A percentile compares a stretch with the other conserved stretches of the same genome.
These are phyloP conservation scores for Pachyrhizus erosus DNA, from an alignment of 306 rosid species.

Conservation along the genomic window DNA sequence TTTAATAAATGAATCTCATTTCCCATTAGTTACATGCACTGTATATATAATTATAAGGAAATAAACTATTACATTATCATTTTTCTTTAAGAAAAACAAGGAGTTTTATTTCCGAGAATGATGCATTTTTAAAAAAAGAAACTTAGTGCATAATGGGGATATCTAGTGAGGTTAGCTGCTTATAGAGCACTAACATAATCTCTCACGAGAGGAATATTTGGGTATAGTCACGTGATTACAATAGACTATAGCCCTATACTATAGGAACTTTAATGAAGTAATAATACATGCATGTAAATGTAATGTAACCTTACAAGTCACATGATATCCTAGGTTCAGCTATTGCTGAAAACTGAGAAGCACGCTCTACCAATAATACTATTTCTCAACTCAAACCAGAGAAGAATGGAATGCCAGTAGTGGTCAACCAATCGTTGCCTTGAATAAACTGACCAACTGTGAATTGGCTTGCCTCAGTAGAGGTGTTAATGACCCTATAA, in stretches of 20 bases:
- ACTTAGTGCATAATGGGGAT: too few species aligned
- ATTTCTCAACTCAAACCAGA: conserved; percentile 32
- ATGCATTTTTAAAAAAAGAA: not conserved
- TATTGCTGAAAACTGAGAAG: not conserved
- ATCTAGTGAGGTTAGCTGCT: too few species aligned
- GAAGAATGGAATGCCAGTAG: conserved; percentile 60
- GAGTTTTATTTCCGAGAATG: not conserved
- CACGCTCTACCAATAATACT: not conserved
- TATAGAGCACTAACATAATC: not conserved
- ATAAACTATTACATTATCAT: not conserved
- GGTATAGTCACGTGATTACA: not conserved
- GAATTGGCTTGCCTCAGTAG: conserved; percentile 66
- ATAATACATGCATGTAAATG: not conserved
- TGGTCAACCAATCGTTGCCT: conserved; percentile 70
- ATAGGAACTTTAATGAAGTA: not conserved
- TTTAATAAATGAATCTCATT: not conserved
- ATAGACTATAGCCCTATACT: not conserved
- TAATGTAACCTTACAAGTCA: not conserved
- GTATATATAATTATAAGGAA: too few species aligned
- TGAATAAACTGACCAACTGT: conserved; percentile 63
- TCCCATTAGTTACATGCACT: not conserved
- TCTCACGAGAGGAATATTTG: not conserved
- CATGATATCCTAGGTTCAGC: not conserved
- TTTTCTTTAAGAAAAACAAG: not conserved
- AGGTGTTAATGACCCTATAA: conserved; percentile 62